phyloP scores from a whole-genome alignment of 306 rosid genomes.

The Aeschynomene evenia region DNA sequence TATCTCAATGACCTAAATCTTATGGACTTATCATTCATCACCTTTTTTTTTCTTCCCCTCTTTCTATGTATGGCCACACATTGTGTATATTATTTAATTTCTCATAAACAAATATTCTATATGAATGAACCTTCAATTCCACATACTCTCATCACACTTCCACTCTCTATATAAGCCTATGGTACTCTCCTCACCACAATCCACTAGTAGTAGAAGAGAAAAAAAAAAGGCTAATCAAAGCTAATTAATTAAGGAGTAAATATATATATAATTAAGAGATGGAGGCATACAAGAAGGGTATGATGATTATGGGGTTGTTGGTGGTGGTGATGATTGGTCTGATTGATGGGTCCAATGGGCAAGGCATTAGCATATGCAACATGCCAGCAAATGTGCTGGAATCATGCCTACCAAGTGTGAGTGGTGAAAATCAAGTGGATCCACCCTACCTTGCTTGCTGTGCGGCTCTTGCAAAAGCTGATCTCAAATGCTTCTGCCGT shows the following conservation, averaged over 20 bases:
- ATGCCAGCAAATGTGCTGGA: conserved; percentile 20
- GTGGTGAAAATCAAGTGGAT: conserved; percentile 24
- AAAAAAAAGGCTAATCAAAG: neutral
- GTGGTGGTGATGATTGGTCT: conserved; percentile 16
- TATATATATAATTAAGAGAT: no score
- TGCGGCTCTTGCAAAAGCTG: conserved; percentile 41
- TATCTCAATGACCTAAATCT: no score
- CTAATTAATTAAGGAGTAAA: no score
- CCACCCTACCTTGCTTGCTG: conserved; percentile 45
- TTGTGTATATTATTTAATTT: no score
- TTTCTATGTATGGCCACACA: no score
- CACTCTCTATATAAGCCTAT: conserved; percentile 19
- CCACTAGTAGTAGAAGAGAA: neutral
- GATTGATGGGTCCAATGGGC: conserved; percentile 12
- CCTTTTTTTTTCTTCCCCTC: no score
- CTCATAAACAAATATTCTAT: neutral
- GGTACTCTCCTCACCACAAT: neutral
- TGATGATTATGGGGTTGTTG: conserved; percentile 25
- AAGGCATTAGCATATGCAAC: conserved; percentile 13
- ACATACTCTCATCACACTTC: neutral
- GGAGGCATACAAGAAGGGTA: conserved; percentile 23
- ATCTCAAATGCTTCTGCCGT: conserved; percentile 51
- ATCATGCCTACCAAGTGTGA: conserved; percentile 43
- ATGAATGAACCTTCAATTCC: neutral
- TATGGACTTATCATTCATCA: no score